Base-by-base conservation (phyloP, 768 basidiomycete genomes). In the Trametes punicea region DNA sequence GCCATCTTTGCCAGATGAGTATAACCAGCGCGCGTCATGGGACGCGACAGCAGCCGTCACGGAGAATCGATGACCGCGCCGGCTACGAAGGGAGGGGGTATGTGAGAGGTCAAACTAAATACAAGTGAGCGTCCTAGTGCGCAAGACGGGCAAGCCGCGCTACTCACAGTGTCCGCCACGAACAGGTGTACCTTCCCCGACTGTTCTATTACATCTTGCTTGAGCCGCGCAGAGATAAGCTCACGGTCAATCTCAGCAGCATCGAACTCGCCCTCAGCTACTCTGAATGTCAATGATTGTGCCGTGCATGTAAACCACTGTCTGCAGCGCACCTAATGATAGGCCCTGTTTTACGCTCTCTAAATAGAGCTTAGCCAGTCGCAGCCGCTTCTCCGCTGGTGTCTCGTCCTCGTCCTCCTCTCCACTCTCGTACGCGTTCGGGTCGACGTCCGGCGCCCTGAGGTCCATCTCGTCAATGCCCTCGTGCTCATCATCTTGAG, bases 231-330 rank as follows among this genome's bases (percentile, higher is more conserved):
- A 40, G 90, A 90, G 59, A 99, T 90, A 59, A 98, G 77, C 62
- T 98, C 96, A 64, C 83, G 82, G 76, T 99, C 97, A 25, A 98
- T 85, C 63, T 98, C 95, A 1, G 91, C 94, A 4, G 97, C 97
- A 68, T 99, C 96, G 60, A 85, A 94, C 59, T 93, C 93, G 30
- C 89, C 91, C 23, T 94, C 94, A 56, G 85, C 92, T 83, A 58
- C 21, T 46, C 25, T 47, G 25, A 3, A 39, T 13, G 29, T 48
- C 31, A 51, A 16, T 6, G 27, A 46, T 8, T n/a, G 18, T n/a
- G 3, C 23, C 42, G 3, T 2, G 40, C 26, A 16, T 11, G 4
- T 13, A 13, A 1, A 20, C 0, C 3, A 6, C 16, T 9, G 38
- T 9, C 9, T 18, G 30, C 18, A 2, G 54, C 65, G 51, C 52